phyloP scores from a whole-genome alignment of 1,284 basidiomycete species.

The Amylostereum chailletii region DNA sequence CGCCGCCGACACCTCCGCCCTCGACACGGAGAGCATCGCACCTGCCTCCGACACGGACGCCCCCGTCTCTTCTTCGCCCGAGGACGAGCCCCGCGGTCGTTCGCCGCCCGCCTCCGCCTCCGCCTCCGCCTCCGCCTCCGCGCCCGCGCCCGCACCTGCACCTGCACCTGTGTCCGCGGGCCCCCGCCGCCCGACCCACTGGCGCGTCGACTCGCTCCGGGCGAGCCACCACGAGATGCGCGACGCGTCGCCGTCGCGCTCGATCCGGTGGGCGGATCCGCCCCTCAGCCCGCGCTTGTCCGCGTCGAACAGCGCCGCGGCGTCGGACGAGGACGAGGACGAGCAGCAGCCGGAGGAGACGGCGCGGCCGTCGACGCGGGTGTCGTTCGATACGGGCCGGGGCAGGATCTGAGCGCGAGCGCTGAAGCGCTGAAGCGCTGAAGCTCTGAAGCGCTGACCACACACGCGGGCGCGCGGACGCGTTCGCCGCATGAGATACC shows the following conservation, averaged over 20 bases:
- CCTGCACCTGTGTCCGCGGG: slow-evolving; percentile 1
- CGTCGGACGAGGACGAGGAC: too few relatives aligned
- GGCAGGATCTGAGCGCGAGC: too few relatives aligned
- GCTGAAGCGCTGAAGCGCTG: too few relatives aligned
- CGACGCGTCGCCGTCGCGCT: slow-evolving; percentile 7
- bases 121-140: not conserved
- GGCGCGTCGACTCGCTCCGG: slow-evolving; percentile 7
- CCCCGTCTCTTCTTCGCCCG: not conserved
- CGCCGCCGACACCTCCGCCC: not conserved
- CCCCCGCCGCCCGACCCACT: slow-evolving; percentile 3
- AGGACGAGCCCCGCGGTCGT: slow-evolving; percentile 2
- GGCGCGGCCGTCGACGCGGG: too few relatives aligned
- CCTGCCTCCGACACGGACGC: not conserved
- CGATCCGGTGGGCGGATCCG: slow-evolving; percentile 10
- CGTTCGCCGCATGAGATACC: too few relatives aligned
- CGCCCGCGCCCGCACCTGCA: too few relatives aligned
- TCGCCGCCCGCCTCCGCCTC: not conserved
- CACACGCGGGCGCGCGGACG: too few relatives aligned
- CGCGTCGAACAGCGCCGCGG: slow-evolving; percentile 4
- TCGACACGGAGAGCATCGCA: not conserved
- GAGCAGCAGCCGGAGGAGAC: too few relatives aligned
- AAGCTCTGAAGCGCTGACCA: too few relatives aligned
- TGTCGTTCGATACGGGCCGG: too few relatives aligned
- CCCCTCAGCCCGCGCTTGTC: too few relatives aligned
- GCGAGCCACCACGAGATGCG: slow-evolving; percentile 2